Base-by-base conservation (phyloP, 1,284 basidiomycete species). In the Volvariella surrecta region DNA sequence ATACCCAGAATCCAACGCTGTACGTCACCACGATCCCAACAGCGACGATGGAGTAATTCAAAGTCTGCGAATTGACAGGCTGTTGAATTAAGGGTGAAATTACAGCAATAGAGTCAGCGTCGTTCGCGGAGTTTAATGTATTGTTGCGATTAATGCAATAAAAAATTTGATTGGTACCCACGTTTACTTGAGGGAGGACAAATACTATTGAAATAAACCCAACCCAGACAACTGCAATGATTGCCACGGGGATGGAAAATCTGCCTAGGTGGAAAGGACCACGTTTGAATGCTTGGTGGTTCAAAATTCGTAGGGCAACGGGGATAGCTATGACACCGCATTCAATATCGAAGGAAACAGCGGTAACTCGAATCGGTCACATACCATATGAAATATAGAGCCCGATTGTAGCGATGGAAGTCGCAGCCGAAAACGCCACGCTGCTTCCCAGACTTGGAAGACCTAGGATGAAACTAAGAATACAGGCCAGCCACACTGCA, bases 361-460 rank as follows among this genome's bases (percentile, higher is more conserved):
- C 39, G 24, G 28, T n/a, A 34, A 17, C 19, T n/a, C 32, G 13
- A 19, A 3, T 8, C 4, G 13, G 38, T 24, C 30, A 32, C 24
- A 11, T 49, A 73, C 74, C 80, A 52, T 85, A 86, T 0, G 79
- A 83, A 37, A 80, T 82, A 54, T 84, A 85, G n/a, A 86, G 60
- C 0, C 82, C 83, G 46, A 85, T 84, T 0, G 82, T 88, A 1
- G 84, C 82, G 46, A 88, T 87, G 21, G 74, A 77, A 0, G 83
- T 87, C 0, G 83, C 83, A 3, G 84, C 84, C 0, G 80, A 61
- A 55, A 86, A 87, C 0, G 84, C 84, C 4, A 88, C 84, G 0
- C 67, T 57, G 48, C 76, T 81, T 1, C 83, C 83, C 2, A 88
- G 63, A 57, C 78, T 80, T 0, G 85, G 84, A 1, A 88, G 63